Percentiles rank a stretch among this genome's conserved stretches.
Conservation (phyloP, 352 stramenopile species). For the Albugo candida region DNA sequence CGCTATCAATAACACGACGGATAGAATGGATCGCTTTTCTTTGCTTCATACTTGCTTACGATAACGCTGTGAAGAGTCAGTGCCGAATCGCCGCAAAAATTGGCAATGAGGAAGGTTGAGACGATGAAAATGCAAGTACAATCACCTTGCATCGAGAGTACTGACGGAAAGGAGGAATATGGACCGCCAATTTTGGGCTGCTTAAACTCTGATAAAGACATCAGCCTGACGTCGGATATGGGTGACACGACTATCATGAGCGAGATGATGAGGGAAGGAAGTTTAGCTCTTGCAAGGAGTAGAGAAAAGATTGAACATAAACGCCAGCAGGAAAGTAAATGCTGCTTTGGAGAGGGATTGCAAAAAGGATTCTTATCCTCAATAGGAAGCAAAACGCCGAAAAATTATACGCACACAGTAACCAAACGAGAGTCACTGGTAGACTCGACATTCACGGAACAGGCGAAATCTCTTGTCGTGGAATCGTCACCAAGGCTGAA, state of each 20-base stretch:
- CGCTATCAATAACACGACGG: too few species aligned
- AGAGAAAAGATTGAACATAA: constrained; percentile 11
- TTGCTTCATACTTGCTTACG: too few species aligned
- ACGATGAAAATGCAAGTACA: too few species aligned
- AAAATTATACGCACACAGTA: background rate
- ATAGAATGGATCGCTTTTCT: too few species aligned
- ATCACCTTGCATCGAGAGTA: too few species aligned
- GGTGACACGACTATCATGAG: constrained; percentile 39
- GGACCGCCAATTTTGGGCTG: background rate
- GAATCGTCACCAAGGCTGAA: background rate
- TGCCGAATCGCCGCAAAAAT: too few species aligned
- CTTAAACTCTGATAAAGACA: background rate
- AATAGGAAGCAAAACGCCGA: constrained; percentile 2
- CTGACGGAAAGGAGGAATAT: too few species aligned
- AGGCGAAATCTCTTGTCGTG: background rate
- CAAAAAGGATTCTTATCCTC: constrained; percentile 55
- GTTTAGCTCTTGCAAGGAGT: constrained; percentile 30
- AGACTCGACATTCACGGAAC: background rate
- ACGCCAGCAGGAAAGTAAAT: constrained; percentile 15
- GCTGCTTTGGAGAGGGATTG: constrained; percentile 34
- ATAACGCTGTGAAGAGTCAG: too few species aligned
- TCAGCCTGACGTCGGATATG: background rate
- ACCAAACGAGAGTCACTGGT: constrained; percentile 1
- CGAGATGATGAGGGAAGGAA: constrained; percentile 42
- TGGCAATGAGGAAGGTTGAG: too few species aligned